Evolutionary conservation across 1,284 basidiomycete genomes (phyloP).

Genomic region (Ustilago hordei): DNA sequence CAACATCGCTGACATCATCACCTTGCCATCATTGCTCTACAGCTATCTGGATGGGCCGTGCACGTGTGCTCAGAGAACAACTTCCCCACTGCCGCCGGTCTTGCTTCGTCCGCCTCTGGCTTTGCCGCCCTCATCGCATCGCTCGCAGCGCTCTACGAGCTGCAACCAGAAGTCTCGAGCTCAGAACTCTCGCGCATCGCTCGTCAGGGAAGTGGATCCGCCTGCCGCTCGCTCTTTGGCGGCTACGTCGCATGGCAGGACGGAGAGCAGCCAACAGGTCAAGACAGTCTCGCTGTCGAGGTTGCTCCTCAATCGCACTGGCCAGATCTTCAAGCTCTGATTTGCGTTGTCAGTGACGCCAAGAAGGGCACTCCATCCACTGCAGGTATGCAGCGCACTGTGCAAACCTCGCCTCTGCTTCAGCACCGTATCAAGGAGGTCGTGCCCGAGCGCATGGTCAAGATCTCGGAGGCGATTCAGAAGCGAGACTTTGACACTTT

Average conservation of each 20-base stretch:
- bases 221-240: slow-evolving; percentile 95
- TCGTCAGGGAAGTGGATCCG: slow-evolving; percentile 95
- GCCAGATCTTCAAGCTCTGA: slow-evolving; percentile 90
- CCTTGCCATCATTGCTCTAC: not conserved
- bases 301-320: slow-evolving; percentile 77
- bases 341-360: slow-evolving; percentile 94
- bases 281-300: slow-evolving; percentile 88
- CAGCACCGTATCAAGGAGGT: slow-evolving; percentile 88
- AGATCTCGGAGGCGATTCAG: slow-evolving; percentile 83
- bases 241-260: slow-evolving; percentile 97
- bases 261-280: slow-evolving; percentile 78
- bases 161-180: slow-evolving; percentile 75
- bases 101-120: slow-evolving; percentile 96
- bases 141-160: slow-evolving; percentile 85
- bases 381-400: slow-evolving; percentile 95
- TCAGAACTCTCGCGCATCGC: slow-evolving; percentile 88
- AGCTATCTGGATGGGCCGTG: slow-evolving; percentile 62
- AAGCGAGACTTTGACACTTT: slow-evolving; percentile 87
- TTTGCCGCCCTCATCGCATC: slow-evolving; percentile 95
- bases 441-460: slow-evolving; percentile 88
- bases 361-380: slow-evolving; percentile 98
- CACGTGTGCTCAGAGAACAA: slow-evolving; percentile 95
- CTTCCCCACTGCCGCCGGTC: slow-evolving; percentile 97
- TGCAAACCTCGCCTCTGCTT: slow-evolving; percentile 88
- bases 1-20: not conserved